Evolutionary conservation across 257 asterid species (phyloP).

Genomic region (Jacaranda mimosifolia): DNA sequence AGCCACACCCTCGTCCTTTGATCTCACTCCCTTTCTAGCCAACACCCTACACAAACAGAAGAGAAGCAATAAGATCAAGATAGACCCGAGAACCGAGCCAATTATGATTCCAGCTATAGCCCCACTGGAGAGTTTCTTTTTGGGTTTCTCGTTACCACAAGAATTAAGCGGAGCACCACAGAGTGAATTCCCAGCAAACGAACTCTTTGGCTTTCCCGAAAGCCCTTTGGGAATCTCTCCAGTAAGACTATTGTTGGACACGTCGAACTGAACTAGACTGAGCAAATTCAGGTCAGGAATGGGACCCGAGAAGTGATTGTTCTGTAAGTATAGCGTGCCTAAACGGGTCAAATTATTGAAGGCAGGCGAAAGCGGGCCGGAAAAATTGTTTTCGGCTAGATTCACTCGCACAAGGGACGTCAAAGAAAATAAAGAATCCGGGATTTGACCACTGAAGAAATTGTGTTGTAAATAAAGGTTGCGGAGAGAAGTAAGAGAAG

Average conservation of each 20-base stretch:
- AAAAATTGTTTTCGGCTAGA: constrained; percentile 73
- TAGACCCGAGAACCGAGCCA: constrained; percentile 63
- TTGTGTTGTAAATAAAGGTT: constrained; percentile 77
- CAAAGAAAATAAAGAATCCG: constrained; percentile 61
- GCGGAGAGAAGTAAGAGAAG: constrained; percentile 61
- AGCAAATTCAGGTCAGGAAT: constrained; percentile 70
- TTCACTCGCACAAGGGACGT: constrained; percentile 68
- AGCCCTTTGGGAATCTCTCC: constrained; percentile 75
- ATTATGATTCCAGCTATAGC: constrained; percentile 90
- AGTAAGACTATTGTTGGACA: constrained; percentile 64
- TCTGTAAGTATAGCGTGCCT: constrained; percentile 81
- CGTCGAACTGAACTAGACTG: constrained; percentile 68
- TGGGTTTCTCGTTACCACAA: constrained; percentile 48
- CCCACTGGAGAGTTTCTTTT: constrained; percentile 77
- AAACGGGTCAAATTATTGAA: constrained; percentile 72
- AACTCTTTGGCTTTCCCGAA: constrained; percentile 51
- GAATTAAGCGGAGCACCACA: constrained; percentile 76
- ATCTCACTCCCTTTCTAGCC: constrained; percentile 43
- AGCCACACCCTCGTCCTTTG: constrained; percentile 45
- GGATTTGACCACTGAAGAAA: constrained; percentile 66
- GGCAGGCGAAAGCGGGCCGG: constrained; percentile 66
- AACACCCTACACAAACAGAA: constrained; percentile 59
- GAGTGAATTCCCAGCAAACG: constrained; percentile 73
- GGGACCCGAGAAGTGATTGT: constrained; percentile 68
- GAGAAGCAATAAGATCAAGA: constrained; percentile 56